A percentile compares a stretch with the other conserved stretches of the same genome.
phyloP scores from a whole-genome alignment of 345 rosid genomes.

The Gossypium sturtianum region DNA sequence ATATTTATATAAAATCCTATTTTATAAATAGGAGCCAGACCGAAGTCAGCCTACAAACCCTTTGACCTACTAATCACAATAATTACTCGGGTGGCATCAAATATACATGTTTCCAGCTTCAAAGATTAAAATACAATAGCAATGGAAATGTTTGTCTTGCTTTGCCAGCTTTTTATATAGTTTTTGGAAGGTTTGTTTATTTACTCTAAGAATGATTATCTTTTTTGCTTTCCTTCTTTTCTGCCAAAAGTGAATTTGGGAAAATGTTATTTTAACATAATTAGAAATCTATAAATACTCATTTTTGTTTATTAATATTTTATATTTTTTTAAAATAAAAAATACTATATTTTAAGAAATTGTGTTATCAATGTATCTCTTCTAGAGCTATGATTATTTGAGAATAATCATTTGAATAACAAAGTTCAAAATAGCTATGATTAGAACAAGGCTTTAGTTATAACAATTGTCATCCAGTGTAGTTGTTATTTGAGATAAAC shows the following conservation, averaged over 20 bases:
- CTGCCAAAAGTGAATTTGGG: not conserved
- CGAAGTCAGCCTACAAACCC: slow-evolving; percentile 2
- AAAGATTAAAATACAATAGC: not conserved
- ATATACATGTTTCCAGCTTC: not conserved
- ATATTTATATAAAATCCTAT: not conserved
- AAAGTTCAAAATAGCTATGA: too few species aligned
- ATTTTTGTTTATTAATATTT: too few species aligned
- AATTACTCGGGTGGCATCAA: not conserved
- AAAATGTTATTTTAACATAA: not conserved
- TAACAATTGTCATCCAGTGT: too few species aligned
- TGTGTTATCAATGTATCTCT: too few species aligned
- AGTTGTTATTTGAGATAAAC: too few species aligned
- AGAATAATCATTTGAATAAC: too few species aligned
- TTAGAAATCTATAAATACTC: too few species aligned
- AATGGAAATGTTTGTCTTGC: not conserved
- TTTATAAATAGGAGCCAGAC: not conserved
- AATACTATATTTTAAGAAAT: too few species aligned
- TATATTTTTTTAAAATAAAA: too few species aligned
- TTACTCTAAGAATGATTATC: not conserved
- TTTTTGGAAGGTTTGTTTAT: too few species aligned
- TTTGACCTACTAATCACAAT: not conserved
- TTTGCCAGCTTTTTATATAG: not conserved
- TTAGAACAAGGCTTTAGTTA: too few species aligned
- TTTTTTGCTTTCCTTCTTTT: not conserved
- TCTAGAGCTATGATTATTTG: too few species aligned